Base-by-base conservation (phyloP, 2,329 filamentous ascomycete genomes). In the Scytalidium lignicola region DNA sequence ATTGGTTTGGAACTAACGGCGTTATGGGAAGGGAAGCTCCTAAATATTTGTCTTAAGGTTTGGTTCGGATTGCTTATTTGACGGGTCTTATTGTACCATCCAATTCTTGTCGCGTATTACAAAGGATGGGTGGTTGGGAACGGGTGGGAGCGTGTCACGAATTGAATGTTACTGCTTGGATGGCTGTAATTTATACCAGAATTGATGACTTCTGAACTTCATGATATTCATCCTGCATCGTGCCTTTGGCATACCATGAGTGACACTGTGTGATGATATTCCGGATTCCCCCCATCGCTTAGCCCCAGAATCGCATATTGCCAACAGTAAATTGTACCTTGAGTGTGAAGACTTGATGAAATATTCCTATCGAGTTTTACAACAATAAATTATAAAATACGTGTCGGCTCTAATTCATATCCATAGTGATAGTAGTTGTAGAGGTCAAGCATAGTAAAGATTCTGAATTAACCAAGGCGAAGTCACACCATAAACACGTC, bases 1-100 rank as follows among this genome's bases (percentile, higher is more conserved):
- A 55, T 80, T 50, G 85, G 69, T 65, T 90, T 85, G 40, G 85
- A 78, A 56, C 88, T 74, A 44, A 86, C 70, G 49, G 26, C 17
- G 23, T 47, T 29, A 70, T 7, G 21, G 41, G 21, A 42, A 6
- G 41, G 41, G 18, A 5, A 23, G 19, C 8, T 17, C 10, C 15
- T 37, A 37, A 48, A 18, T 43, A 18, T 15, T 43, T 26, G 22
- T 29, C 21, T 26, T 32, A 43, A n/a, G 40, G 32, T 37, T 9
- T 5, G 32, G 32, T 37, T 37, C 15, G 32, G 32, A n/a, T 37
- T n/a, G 32, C 46, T 41, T 48, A n/a, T 20, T n/a, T 21, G 41
- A 28, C 13, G 46, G 46, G 21, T 32, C 46, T 37, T n/a, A 37
- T 13, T 37, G 12, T 37, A 37, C 15, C 32, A 17, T 37, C 32